These are phyloP conservation scores for Suhomyces xylopsoci DNA, from an alignment of 805 yeast genomes.

Conservation along the genomic window DNA sequence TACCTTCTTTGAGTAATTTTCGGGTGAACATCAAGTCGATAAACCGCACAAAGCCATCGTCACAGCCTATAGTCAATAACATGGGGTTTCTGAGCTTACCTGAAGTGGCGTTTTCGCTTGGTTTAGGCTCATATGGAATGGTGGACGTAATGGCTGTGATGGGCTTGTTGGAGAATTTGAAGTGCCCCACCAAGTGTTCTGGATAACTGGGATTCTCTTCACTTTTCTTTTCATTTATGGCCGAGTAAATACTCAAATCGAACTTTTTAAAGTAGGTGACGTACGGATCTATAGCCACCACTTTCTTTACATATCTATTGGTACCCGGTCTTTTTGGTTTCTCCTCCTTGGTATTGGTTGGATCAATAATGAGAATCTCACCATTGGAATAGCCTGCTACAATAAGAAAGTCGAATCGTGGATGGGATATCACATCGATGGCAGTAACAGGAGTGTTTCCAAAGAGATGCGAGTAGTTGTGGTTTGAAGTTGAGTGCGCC, in stretches of 20 bases:
- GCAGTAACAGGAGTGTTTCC: slow-evolving; percentile 19
- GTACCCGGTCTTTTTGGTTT: slow-evolving; percentile 2
- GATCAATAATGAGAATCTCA: slow-evolving; percentile 49
- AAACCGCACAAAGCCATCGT: slow-evolving; percentile 62
- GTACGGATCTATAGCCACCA: slow-evolving; percentile 25
- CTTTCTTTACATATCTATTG: slow-evolving; percentile 12
- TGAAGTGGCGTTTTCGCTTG: background rate
- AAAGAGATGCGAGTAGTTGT: slow-evolving; percentile 8
- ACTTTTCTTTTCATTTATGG: background rate
- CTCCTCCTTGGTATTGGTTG: slow-evolving; percentile 8
- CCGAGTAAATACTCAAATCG: slow-evolving; percentile 25
- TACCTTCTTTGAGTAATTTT: slow-evolving; percentile 4
- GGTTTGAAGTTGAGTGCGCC: slow-evolving; percentile 6
- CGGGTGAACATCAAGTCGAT: slow-evolving; percentile 46
- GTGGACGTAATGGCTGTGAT: slow-evolving; percentile 47
- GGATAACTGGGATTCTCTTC: slow-evolving; percentile 4
- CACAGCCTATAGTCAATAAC: slow-evolving; percentile 52
- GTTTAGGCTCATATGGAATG: slow-evolving; percentile 13
- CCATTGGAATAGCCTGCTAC: slow-evolving; percentile 68
- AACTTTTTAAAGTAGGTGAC: slow-evolving; percentile 36
- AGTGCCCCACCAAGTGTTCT: slow-evolving; percentile 47
- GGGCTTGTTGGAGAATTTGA: slow-evolving; percentile 58
- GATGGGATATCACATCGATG: slow-evolving; percentile 22
- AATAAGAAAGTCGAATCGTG: slow-evolving; percentile 43
- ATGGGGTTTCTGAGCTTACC: slow-evolving; percentile 35